phyloP scores from a whole-genome alignment of 768 basidiomycete genomes.

The Lactarius quietus region DNA sequence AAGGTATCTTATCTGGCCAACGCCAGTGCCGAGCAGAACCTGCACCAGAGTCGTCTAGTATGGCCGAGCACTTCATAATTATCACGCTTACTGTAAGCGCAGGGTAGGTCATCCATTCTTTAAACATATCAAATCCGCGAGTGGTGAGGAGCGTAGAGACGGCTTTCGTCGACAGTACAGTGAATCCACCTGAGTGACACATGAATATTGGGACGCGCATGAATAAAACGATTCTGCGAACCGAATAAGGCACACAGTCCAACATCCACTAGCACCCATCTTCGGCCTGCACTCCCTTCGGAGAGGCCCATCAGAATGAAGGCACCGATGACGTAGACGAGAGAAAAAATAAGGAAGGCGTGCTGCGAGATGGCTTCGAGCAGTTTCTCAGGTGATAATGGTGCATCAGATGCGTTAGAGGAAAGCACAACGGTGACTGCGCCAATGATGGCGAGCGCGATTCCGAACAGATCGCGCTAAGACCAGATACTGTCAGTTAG shows the following conservation, averaged over 20 bases:
- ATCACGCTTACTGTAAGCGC: slow-evolving; percentile 56
- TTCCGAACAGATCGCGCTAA: slow-evolving; percentile 75
- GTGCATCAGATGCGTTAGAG: slow-evolving; percentile 64
- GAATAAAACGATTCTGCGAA: slow-evolving; percentile 32
- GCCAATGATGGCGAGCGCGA: slow-evolving; percentile 78
- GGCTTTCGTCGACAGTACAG: slow-evolving; percentile 91
- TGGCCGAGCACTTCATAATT: not conserved
- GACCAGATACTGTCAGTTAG: slow-evolving; percentile 21
- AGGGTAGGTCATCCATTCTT: slow-evolving; percentile 80
- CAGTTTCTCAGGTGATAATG: slow-evolving; percentile 65
- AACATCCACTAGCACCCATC: slow-evolving; percentile 79
- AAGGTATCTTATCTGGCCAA: slow-evolving; percentile 82
- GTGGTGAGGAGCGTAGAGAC: slow-evolving; percentile 80
- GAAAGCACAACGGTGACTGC: slow-evolving; percentile 91
- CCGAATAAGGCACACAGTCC: slow-evolving; percentile 85
- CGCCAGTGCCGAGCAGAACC: slow-evolving; percentile 69
- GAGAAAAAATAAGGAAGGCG: slow-evolving; percentile 73
- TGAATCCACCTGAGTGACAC: slow-evolving; percentile 64
- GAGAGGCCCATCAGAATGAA: slow-evolving; percentile 64
- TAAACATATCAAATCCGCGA: slow-evolving; percentile 73
- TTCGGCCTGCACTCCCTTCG: slow-evolving; percentile 55
- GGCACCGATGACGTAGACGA: slow-evolving; percentile 55
- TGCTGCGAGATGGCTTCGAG: slow-evolving; percentile 64
- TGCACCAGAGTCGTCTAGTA: slow-evolving; percentile 29
- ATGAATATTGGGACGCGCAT: too few relatives aligned